Evolutionary conservation across 1,139 yeast species (phyloP), one percentile per base, ranked within the genome.

Genomic region (Meyerozyma smithsonii): DNA sequence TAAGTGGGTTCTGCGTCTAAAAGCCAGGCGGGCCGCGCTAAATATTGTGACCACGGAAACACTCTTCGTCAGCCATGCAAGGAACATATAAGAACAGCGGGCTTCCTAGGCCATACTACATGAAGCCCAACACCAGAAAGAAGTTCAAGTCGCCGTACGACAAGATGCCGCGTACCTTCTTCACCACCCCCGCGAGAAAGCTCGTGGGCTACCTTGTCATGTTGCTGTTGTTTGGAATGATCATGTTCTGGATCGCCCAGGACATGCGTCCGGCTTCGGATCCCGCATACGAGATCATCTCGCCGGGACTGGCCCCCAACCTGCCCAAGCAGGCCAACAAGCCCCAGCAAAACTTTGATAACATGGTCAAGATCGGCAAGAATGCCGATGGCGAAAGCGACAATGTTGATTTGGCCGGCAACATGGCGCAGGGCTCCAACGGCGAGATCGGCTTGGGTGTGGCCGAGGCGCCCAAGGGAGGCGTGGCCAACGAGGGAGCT

Each of bases 391-490:
- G 58, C 34, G 70, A 62, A 35, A 47, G 48, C 12, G 59, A 55
- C 24, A 64, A 59, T 42, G 46, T 53, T 8, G 73, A 61, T 28
- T 65, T 71, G 52, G 74, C 75, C 0, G 66, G 57, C 10, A 69
- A 69, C 47, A 53, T 65, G 53, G 74, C 72, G 3, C 56, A 59
- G 36, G 69, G 69, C 10, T 61, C 73, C 5, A 66, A 68, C 44
- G 76, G 74, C 5, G 69, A 69, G 39, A 62, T 63, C 36, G 75
- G 74, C 1, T 45, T 57, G 30, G 76, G 74, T 4, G 66, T 71
- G 2, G 59, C 53, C 10, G 75, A 71, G 46, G 77, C 77, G 4
- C 76, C 77, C n/a, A 70, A 67, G 49, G 77, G 77, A 3, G 77
- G 77, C 2, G 59, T 69, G 39, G 77, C 75, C 30, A 71, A 71